Evolutionary conservation across 257 asterid genomes (phyloP), one percentile per base, ranked within the genome.

Genomic region (Solanum appendiculatum): DNA sequence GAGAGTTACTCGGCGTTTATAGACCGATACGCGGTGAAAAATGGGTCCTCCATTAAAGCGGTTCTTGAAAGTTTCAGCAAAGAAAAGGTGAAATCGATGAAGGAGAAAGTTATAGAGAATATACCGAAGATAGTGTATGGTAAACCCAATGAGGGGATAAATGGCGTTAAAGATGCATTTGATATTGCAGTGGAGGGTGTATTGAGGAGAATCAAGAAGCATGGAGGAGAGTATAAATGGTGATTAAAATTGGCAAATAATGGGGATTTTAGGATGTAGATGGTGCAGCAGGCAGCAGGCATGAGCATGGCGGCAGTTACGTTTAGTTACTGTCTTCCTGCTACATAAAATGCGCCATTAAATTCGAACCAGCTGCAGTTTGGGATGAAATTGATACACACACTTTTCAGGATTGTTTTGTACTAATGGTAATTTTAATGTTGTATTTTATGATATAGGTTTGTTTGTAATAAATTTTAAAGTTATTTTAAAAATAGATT

Each of bases 101-200:
- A 98, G 88, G 95, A 92, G 44, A 96, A 90, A 31, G 94, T 95
- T 68, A 89, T 95, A 60, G 93, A 93, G 84, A 86, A 84, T 63
- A 92, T 95, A 36, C 96, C 98, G 3, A 91, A 73, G 64, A 37
- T 95, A 39, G 87, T 96, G 3, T 96, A 96, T 84, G 92, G 93
- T 16, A 92, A 92, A 82, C 86, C 92, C 39, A 85, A 81, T 31
- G 37, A 85, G 9, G 97, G 98, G 1, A 87, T 94, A 88, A 93
- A 92, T 73, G 98, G 95, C 4, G 86, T 93, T 46, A 86, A 83
- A 9, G 99, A 96, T 89, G 99, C 98, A 36, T 96, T 96, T 91
- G 99, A 95, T 86, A 58, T 95, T 46, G 98, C 98, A n/a, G 86
- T 95, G 20, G 95, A 95, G 40, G 96, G 97, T 8, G 90, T 94